Evolutionary conservation across 2,329 filamentous ascomycete species (phyloP), one percentile per base, ranked within the genome.

Genomic region (Zymoseptoria passerinii): DNA sequence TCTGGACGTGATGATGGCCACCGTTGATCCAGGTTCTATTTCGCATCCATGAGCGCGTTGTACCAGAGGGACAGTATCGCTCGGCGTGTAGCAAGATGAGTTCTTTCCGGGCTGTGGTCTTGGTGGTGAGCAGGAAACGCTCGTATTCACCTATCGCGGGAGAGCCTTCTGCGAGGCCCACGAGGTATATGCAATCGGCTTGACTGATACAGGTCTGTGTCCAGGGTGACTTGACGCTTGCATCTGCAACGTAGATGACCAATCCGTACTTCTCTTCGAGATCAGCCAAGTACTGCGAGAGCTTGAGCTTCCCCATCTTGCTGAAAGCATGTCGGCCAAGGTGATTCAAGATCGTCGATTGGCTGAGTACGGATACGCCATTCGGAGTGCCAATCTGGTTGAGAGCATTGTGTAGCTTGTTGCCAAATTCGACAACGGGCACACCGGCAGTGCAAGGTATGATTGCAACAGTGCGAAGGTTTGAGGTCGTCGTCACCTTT

Each of bases 21-120:
- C 94, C 94, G 65, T 97, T 99, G 73, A 99, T 94, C 94, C 94
- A 99, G 61, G 95, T 86, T 1, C 94, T 87, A 68, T 96, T 96
- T 61, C 74, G 70, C 13, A 99, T 76, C 94, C 94, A 99, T 29
- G 88, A 84, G 54, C 94, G 81, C 0, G 94, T 96, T 40, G 96
- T 73, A 0, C 94, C 94, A 4, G 91, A 86, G 0, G 83, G 81
- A 50, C 90, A 95, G 72, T 92, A 97, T 53, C 92, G 83, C 67
- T 99, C 94, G 0, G 88, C 79, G 71, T 99, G 95, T 2, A 99
- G 76, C 23, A 99, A 77, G 0, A 99, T 91, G 2, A 99, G 79
- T 62, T 95, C 89, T 72, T 97, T 99, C 54, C 92, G 83, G 0
- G 94, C 92, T 0, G 94, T 99, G 0, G 92, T 96, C 73, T 99